A percentile compares a stretch with the other conserved stretches of the same genome.
phyloP scores from a whole-genome alignment of 345 rosid species.

The Eucalyptus tenuipes region DNA sequence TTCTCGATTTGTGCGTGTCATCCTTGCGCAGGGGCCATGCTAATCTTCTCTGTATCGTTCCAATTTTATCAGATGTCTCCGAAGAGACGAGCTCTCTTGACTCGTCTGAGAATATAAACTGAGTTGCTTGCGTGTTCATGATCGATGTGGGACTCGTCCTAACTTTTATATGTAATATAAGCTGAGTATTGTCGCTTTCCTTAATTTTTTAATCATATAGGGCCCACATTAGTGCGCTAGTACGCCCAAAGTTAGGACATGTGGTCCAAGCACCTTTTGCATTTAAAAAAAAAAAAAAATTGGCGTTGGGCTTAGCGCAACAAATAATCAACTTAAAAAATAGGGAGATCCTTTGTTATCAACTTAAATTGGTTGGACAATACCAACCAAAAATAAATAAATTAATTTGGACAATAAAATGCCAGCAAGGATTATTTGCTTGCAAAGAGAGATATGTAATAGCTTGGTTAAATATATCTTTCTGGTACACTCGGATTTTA shows the following conservation, averaged over 20 bases:
- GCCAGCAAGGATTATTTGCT: neutral
- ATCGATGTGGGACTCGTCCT: neutral
- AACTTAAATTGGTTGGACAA: neutral
- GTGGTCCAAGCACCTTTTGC: neutral
- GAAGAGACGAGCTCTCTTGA: fast-evolving
- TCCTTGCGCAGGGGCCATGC: neutral
- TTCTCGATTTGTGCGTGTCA: neutral
- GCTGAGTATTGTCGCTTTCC: neutral
- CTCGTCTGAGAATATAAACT: neutral
- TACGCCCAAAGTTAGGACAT: neutral
- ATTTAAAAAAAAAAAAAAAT: neutral
- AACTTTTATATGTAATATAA: neutral
- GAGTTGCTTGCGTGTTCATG: neutral
- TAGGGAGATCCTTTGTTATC: neutral
- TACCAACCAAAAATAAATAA: no score
- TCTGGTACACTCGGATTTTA: neutral
- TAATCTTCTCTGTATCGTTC: neutral
- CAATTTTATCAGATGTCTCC: neutral
- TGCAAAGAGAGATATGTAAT: neutral
- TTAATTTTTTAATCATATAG: neutral
- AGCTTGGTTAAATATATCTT: neutral
- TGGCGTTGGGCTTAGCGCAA: neutral
- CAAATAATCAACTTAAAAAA: neutral
- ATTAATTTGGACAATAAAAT: neutral
- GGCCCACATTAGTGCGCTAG: neutral